These are phyloP conservation scores for Rutidosis leptorrhynchoides DNA, from an alignment of 129 eudicot species.

Conservation along the genomic window DNA sequence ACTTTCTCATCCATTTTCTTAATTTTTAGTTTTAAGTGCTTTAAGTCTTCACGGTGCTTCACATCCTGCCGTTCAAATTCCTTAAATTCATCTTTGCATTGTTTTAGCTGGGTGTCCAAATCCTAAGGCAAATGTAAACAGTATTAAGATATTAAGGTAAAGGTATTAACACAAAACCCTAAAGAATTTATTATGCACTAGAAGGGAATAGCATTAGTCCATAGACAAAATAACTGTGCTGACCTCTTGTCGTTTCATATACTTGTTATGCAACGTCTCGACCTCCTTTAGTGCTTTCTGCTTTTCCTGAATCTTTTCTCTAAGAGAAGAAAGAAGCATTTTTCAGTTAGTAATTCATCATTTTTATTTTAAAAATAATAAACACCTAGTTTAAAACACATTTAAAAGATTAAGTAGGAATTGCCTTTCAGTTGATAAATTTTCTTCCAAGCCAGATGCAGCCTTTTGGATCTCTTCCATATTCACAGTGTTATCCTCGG, in stretches of 20 bases:
- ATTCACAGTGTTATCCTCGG: conserved; percentile 53
- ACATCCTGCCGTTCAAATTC: conserved; percentile 92
- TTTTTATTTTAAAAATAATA: neutral
- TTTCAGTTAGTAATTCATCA: conserved; percentile 8
- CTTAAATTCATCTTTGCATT: conserved; percentile 76
- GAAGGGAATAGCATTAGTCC: neutral
- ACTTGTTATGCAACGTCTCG: conserved; percentile 68
- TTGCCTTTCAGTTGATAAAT: conserved; percentile 65
- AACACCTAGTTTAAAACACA: neutral
- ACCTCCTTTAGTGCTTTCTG: conserved; percentile 64
- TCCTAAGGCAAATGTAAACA: conserved; percentile 48
- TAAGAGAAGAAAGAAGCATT: neutral
- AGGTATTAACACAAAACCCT: neutral
- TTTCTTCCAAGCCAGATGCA: conserved; percentile 51
- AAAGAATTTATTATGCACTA: neutral
- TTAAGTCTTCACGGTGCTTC: conserved; percentile 77
- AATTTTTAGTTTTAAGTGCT: conserved; percentile 78
- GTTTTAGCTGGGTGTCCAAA: conserved; percentile 52
- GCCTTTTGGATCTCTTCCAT: conserved; percentile 49
- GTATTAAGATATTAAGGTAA: neutral
- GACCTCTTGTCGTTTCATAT: conserved; percentile 83
- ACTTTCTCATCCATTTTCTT: conserved; percentile 79
- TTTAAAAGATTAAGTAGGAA: too few relatives aligned
- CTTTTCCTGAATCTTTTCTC: conserved; percentile 57
- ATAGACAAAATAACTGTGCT: neutral